These are phyloP conservation scores for Trichoderma asperelloides DNA, from an alignment of 495 filamentous ascomycete genomes.

Conservation along the genomic window DNA sequence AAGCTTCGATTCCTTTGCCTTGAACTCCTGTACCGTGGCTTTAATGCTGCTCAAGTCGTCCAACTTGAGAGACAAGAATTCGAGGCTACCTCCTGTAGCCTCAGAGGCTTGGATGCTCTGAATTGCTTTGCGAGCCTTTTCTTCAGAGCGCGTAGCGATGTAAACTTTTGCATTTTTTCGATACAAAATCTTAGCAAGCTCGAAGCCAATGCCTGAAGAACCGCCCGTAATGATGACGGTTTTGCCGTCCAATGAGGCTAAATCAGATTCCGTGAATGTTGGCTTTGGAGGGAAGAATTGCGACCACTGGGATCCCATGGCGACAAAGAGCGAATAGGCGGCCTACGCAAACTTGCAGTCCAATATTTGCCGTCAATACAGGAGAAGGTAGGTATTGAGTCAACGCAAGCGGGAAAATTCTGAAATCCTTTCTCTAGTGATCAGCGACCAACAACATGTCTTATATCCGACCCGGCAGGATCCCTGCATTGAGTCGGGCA, in stretches of 20 bases:
- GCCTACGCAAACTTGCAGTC: not conserved
- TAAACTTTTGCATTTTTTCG: slow-evolving; percentile 31
- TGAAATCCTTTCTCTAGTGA: not conserved
- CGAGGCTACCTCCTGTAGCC: slow-evolving; percentile 14
- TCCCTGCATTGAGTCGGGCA: not conserved
- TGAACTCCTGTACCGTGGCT: slow-evolving; percentile 17
- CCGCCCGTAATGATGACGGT: slow-evolving; percentile 40
- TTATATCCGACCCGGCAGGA: not conserved
- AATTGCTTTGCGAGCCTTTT: slow-evolving; percentile 18
- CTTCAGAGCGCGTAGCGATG: slow-evolving; percentile 33
- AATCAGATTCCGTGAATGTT: slow-evolving; percentile 19
- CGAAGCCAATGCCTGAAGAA: slow-evolving; percentile 33
- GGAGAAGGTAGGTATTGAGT: not conserved
- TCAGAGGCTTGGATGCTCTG: slow-evolving; percentile 15
- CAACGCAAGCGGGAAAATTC: not conserved
- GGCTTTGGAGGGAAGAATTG: slow-evolving; percentile 22
- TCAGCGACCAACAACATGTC: not conserved
- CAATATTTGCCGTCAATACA: not conserved
- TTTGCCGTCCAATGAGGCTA: slow-evolving; percentile 17
- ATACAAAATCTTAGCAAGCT: slow-evolving; percentile 35
- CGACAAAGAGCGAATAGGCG: not conserved
- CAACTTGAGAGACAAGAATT: slow-evolving; percentile 21
- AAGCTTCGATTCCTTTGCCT: slow-evolving; percentile 16
- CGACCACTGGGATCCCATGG: slow-evolving; percentile 6
- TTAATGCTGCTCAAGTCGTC: slow-evolving; percentile 21